These are phyloP conservation scores for Leishmania major DNA, from an alignment of 208 protist genomes.

Conservation along the genomic window DNA sequence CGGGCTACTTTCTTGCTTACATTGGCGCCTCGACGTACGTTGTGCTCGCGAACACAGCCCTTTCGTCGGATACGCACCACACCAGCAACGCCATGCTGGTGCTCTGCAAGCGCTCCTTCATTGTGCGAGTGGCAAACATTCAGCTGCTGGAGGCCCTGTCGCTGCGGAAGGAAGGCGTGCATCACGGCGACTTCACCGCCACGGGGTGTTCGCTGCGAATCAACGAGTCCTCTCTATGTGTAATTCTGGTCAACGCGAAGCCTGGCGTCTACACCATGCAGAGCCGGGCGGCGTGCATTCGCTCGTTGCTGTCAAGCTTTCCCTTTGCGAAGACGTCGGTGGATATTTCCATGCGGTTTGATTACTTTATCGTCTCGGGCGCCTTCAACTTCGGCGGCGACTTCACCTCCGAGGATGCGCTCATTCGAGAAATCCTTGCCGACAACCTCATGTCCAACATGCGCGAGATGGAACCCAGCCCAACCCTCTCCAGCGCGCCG, in stretches of 20 bases:
- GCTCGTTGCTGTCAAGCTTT: slow-evolving; percentile 54
- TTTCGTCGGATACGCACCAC: slow-evolving; percentile 39
- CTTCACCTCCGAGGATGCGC: slow-evolving; percentile 54
- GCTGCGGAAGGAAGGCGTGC: slow-evolving; percentile 31
- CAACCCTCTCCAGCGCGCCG: slow-evolving; percentile 30
- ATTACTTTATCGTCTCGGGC: slow-evolving; percentile 75
- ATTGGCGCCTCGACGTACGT: slow-evolving; percentile 51
- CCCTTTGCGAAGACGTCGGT: slow-evolving; percentile 54
- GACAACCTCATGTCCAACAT: slow-evolving; percentile 71
- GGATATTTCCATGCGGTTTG: slow-evolving; percentile 66
- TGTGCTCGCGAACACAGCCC: slow-evolving; percentile 50
- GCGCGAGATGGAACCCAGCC: slow-evolving; percentile 56
- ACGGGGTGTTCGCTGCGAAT: slow-evolving; percentile 58
- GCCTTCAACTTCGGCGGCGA: slow-evolving; percentile 63
- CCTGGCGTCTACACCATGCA: slow-evolving; percentile 21
- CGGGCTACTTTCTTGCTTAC: slow-evolving; percentile 57
- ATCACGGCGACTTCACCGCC: slow-evolving; percentile 50
- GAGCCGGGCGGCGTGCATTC: slow-evolving; percentile 43
- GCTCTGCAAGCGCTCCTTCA: slow-evolving; percentile 65
- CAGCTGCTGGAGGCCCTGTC: slow-evolving; percentile 48
- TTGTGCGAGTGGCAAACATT: slow-evolving; percentile 66
- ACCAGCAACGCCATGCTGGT: slow-evolving; percentile 61
- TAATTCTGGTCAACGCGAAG: slow-evolving; percentile 61
- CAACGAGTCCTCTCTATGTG: slow-evolving; percentile 61
- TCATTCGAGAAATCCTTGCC: slow-evolving; percentile 55